phyloP scores from a whole-genome alignment of 352 stramenopile species.

The Phytopythium cucurbitacearum region DNA sequence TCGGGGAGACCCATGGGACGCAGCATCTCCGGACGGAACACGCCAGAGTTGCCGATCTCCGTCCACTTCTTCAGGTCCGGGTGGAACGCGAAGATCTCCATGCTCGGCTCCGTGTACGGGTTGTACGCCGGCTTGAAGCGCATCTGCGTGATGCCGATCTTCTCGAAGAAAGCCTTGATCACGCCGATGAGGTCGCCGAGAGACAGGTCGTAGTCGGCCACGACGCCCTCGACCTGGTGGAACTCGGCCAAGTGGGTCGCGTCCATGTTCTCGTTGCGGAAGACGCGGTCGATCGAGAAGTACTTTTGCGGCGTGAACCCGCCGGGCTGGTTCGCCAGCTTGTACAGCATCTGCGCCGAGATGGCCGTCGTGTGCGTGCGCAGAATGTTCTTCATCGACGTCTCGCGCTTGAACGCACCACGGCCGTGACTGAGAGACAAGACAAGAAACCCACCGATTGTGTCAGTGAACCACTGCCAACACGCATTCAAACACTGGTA shows the following conservation, averaged over 20 bases:
- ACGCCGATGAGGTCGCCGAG: conserved; percentile 98
- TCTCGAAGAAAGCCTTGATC: conserved; percentile 99
- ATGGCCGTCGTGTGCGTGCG: conserved; percentile 99
- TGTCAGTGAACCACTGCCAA: background rate
- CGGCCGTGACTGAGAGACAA: conserved; percentile 46
- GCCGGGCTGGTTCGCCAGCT: conserved; percentile 92
- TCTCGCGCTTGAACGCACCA: conserved; percentile 90
- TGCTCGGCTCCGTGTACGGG: conserved; percentile 99
- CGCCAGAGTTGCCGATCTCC: conserved; percentile 98
- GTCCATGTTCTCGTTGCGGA: conserved; percentile 99
- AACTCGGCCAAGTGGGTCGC: conserved; percentile 99
- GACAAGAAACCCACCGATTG: background rate
- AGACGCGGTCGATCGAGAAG: conserved; percentile 99
- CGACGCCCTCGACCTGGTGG: conserved; percentile 99
- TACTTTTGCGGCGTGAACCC: conserved; percentile 98
- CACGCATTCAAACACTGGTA: background rate
- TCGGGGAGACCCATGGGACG: conserved; percentile 98
- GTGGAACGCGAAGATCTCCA: conserved; percentile 99
- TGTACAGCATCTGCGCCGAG: conserved; percentile 99
- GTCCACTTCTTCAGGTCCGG: conserved; percentile 99
- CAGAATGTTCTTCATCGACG: conserved; percentile 99
- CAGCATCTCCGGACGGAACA: conserved; percentile 99
- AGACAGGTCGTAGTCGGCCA: conserved; percentile 98
- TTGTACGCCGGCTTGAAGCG: conserved; percentile 99
- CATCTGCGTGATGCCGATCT: conserved; percentile 97